phyloP scores from a whole-genome alignment of 495 filamentous ascomycete species.

The Opeltia flavorubescens region DNA sequence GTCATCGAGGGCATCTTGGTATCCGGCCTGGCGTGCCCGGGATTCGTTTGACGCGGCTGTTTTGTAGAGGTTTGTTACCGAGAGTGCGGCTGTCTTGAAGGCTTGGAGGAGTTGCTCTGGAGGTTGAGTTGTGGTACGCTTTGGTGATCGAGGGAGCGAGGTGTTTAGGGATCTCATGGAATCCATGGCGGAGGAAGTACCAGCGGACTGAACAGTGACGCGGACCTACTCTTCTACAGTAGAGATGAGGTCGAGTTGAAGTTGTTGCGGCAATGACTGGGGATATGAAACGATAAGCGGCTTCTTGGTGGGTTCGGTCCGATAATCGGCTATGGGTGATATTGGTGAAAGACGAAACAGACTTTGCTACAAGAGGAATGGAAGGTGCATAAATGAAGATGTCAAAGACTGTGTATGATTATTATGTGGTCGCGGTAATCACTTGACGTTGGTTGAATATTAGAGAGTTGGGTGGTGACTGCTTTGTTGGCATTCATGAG shows the following conservation, averaged over 20 bases:
- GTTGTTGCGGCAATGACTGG: too few relatives aligned
- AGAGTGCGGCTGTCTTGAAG: slow-evolving; percentile 84
- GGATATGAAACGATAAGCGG: too few relatives aligned
- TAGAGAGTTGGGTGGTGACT: too few relatives aligned
- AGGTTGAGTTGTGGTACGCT: slow-evolving; percentile 39
- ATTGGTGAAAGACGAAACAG: too few relatives aligned
- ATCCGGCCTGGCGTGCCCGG: slow-evolving; percentile 64
- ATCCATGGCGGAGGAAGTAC: slow-evolving; percentile 37
- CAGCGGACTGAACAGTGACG: not conserved
- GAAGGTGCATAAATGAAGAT: too few relatives aligned
- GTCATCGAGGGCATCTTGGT: slow-evolving; percentile 90
- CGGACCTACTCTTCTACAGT: not conserved
- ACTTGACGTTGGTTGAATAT: too few relatives aligned
- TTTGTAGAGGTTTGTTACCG: slow-evolving; percentile 93
- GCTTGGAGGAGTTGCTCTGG: slow-evolving; percentile 71
- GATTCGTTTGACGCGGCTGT: slow-evolving; percentile 62
- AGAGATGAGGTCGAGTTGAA: slow-evolving; percentile 8
- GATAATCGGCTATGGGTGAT: too few relatives aligned
- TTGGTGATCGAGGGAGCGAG: slow-evolving; percentile 38
- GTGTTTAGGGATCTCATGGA: slow-evolving; percentile 63
- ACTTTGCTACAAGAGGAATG: too few relatives aligned
- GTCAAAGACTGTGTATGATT: too few relatives aligned
- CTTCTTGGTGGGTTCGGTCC: too few relatives aligned
- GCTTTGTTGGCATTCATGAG: too few relatives aligned
- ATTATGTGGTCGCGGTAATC: too few relatives aligned